phyloP scores from a whole-genome alignment of 768 basidiomycete species.

The Boletus rufocinnamomeus region DNA sequence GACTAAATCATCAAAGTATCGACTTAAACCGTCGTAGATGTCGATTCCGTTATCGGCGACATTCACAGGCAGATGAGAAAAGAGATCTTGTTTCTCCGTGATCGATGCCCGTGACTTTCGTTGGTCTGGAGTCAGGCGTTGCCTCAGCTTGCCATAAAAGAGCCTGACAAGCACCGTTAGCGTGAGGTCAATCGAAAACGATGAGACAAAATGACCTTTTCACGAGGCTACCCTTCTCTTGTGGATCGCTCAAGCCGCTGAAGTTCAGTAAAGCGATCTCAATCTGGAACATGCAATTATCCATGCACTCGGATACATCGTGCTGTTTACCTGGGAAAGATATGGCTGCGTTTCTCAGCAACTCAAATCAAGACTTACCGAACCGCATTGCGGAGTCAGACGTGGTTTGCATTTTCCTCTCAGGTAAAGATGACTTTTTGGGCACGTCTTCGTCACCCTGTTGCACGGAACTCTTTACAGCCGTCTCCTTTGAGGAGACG shows the following conservation, averaged over 20 bases:
- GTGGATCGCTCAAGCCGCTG: slow-evolving; percentile 41
- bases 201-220: slow-evolving; percentile 58
- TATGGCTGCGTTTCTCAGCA: slow-evolving; percentile 2
- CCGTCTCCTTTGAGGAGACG: slow-evolving; percentile 31
- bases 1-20: slow-evolving; percentile 87
- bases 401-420: slow-evolving; percentile 49
- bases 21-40: slow-evolving; percentile 89
- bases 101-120: slow-evolving; percentile 52
- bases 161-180: slow-evolving; percentile 44
- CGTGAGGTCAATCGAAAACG: background rate
- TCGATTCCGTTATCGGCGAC: slow-evolving; percentile 88
- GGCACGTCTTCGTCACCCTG: slow-evolving; percentile 27
- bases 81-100: slow-evolving; percentile 88
- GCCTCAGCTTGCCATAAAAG: slow-evolving; percentile 89
- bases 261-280: slow-evolving; percentile 88
- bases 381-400: slow-evolving; percentile 90
- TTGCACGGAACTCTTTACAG: slow-evolving; percentile 29
- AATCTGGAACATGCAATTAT: slow-evolving; percentile 99
- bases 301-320: slow-evolving; percentile 98
- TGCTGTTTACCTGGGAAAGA: slow-evolving; percentile 79
- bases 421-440: slow-evolving; percentile 59
- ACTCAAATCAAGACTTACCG: slow-evolving; percentile 47
- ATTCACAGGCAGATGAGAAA: slow-evolving; percentile 92
- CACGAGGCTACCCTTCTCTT: slow-evolving; percentile 75
- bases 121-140: slow-evolving; percentile 48